A percentile compares a stretch with the other conserved stretches of the same genome.
Evolutionary conservation across 192 early-diverging fungal genomes (phyloP).

Genomic region (Podila minutissima): DNA sequence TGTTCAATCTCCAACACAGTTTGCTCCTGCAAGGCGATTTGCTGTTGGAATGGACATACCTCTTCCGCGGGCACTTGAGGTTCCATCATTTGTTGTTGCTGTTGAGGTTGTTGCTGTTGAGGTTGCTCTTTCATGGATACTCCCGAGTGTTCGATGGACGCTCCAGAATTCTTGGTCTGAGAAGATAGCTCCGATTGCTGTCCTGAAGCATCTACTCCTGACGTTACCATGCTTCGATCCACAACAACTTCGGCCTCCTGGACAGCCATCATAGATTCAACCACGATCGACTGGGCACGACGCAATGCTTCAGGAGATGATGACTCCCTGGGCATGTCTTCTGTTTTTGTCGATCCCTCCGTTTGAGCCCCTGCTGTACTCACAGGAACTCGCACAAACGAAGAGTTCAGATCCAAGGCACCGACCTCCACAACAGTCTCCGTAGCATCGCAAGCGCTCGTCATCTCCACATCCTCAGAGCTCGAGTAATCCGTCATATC

Average conservation of each 20-base stretch:
- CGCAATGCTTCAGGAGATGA: neutral
- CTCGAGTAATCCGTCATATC: neutral
- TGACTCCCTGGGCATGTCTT: neutral
- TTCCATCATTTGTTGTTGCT: neutral
- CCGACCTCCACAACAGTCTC: conserved; percentile 1
- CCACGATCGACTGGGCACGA: conserved; percentile 2
- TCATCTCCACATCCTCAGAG: conserved; percentile 1
- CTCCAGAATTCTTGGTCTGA: neutral
- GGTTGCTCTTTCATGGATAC: neutral
- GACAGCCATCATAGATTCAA: conserved; percentile 7
- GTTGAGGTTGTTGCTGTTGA: neutral
- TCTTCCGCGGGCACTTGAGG: neutral
- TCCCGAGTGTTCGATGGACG: too few relatives aligned
- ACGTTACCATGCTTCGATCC: neutral
- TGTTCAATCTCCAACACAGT: neutral
- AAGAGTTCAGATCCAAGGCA: neutral
- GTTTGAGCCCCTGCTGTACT: neutral
- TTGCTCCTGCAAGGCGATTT: conserved; percentile 22
- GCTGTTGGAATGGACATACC: conserved; percentile 22
- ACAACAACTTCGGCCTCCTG: neutral
- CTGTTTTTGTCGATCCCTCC: neutral
- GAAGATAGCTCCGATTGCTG: neutral
- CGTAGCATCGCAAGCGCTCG: neutral
- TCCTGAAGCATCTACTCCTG: too few relatives aligned
- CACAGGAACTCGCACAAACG: neutral